Conservation (phyloP, 2,329 filamentous ascomycete genomes). For the Juglanconis oblonga region DNA sequence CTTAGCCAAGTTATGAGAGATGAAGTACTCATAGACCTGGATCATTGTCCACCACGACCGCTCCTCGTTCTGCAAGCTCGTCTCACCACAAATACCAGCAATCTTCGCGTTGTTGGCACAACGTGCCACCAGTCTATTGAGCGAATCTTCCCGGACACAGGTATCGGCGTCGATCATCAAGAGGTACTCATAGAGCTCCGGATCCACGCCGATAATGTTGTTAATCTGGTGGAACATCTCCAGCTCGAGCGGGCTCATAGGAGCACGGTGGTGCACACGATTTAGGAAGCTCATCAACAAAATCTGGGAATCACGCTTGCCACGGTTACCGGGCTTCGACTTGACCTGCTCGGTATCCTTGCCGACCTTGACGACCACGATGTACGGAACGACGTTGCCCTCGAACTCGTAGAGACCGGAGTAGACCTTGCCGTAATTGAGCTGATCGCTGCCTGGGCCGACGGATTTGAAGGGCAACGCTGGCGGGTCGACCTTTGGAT, state of each 20-base stretch:
- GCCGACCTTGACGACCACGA: constrained; percentile 95
- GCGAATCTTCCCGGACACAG: constrained; percentile 83
- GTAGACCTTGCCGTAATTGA: constrained; percentile 98
- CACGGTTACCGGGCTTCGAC: constrained; percentile 93
- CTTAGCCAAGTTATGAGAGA: constrained; percentile 95
- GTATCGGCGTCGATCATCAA: constrained; percentile 99
- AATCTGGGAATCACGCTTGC: constrained; percentile 97
- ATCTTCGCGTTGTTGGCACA: constrained; percentile 95
- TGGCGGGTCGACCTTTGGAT: constrained; percentile 93
- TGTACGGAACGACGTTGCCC: constrained; percentile 93
- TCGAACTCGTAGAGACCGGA: constrained; percentile 97
- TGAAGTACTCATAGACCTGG: constrained; percentile 99
- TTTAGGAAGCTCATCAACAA: constrained; percentile 97
- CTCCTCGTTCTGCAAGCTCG: constrained; percentile 92
- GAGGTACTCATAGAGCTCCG: constrained; percentile 94
- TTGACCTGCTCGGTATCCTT: constrained; percentile 92
- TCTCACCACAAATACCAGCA: constrained; percentile 96
- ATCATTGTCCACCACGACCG: constrained; percentile 99
- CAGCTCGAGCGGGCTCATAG: constrained; percentile 93
- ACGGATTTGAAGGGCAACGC: constrained; percentile 93
- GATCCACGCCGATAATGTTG: constrained; percentile 97
- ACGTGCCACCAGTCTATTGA: constrained; percentile 87
- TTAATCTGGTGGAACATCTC: constrained; percentile 99
- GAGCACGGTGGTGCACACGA: constrained; percentile 87
- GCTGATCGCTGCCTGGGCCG: constrained; percentile 81